These are phyloP conservation scores for Sisymbrium irio DNA, from an alignment of 345 rosid species.

Conservation along the genomic window DNA sequence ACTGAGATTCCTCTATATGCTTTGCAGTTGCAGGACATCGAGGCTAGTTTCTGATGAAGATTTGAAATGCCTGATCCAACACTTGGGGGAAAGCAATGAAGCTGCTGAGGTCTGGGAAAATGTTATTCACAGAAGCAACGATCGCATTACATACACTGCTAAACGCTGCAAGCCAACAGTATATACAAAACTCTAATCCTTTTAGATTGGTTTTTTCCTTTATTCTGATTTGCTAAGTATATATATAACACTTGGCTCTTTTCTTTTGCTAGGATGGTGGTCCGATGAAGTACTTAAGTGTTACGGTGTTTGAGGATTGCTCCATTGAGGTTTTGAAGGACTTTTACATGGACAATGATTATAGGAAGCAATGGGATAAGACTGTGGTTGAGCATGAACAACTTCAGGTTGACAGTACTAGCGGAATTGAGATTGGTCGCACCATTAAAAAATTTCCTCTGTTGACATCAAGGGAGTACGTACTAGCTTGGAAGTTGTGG, in stretches of 20 bases:
- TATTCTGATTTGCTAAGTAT: not conserved
- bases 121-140: slow-evolving; percentile 52
- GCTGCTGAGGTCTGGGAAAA: slow-evolving; percentile 58
- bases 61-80: slow-evolving; percentile 56
- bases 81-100: slow-evolving; percentile 42
- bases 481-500: slow-evolving; percentile 89
- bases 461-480: slow-evolving; percentile 78
- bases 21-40: slow-evolving; percentile 43
- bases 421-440: slow-evolving; percentile 71
- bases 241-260: not conserved
- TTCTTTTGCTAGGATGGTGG: slow-evolving; percentile 45
- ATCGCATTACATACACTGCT: slow-evolving; percentile 53
- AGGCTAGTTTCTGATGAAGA: slow-evolving; percentile 59
- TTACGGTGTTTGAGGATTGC: slow-evolving; percentile 73
- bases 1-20: not conserved
- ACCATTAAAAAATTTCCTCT: slow-evolving; percentile 83
- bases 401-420: slow-evolving; percentile 50
- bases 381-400: slow-evolving; percentile 53
- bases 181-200: not conserved
- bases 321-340: slow-evolving; percentile 57
- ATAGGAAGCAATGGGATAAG: slow-evolving; percentile 84
- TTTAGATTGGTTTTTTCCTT: not conserved
- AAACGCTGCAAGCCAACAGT: slow-evolving; percentile 73
- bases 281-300: slow-evolving; percentile 73
- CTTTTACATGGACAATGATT: slow-evolving; percentile 88